Conservation (phyloP, 1,284 basidiomycete species). For the Moesziomyces sp. region DNA sequence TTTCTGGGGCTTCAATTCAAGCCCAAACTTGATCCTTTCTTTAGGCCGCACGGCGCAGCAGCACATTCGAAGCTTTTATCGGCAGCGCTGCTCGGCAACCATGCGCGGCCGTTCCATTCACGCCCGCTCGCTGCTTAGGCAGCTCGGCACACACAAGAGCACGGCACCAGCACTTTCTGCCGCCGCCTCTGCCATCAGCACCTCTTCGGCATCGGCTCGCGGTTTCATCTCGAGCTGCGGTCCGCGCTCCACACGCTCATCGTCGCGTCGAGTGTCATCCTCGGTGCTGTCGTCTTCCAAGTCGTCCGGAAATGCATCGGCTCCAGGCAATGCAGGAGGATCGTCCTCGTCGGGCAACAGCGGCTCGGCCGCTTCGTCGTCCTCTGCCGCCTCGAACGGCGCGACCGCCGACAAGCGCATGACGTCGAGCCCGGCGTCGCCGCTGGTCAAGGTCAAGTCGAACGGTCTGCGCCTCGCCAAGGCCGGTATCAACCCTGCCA, state of each 20-base stretch:
- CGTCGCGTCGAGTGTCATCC: conserved; percentile 26
- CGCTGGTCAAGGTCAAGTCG: conserved; percentile 30
- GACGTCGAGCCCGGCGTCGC: conserved; percentile 13
- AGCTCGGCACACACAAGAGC: conserved; percentile 18
- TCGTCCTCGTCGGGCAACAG: conserved; percentile 26
- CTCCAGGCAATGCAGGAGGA: conserved; percentile 20
- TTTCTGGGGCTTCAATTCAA: too few species aligned
- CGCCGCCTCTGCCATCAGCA: conserved; percentile 6
- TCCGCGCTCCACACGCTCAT: conserved; percentile 25
- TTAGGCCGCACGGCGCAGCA: too few species aligned
- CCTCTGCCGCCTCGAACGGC: conserved; percentile 24
- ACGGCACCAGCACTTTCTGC: conserved; percentile 20
- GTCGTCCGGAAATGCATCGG: conserved; percentile 24
- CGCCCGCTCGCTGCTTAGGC: conserved; percentile 40
- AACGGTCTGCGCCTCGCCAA: conserved; percentile 16
- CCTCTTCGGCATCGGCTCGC: conserved; percentile 9
- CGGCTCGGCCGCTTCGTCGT: conserved; percentile 33
- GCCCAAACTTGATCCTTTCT: too few species aligned
- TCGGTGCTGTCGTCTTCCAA: conserved; percentile 42
- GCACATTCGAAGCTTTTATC: background rate
- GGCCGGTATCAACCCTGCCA: conserved; percentile 26
- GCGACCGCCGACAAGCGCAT: conserved; percentile 18
- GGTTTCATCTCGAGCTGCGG: conserved; percentile 38
- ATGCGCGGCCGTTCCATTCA: conserved; percentile 50
- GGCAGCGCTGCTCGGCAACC: conserved; percentile 6